Evolutionary conservation across 345 rosid genomes (phyloP).

Genomic region (Gossypium rotundifolium): DNA sequence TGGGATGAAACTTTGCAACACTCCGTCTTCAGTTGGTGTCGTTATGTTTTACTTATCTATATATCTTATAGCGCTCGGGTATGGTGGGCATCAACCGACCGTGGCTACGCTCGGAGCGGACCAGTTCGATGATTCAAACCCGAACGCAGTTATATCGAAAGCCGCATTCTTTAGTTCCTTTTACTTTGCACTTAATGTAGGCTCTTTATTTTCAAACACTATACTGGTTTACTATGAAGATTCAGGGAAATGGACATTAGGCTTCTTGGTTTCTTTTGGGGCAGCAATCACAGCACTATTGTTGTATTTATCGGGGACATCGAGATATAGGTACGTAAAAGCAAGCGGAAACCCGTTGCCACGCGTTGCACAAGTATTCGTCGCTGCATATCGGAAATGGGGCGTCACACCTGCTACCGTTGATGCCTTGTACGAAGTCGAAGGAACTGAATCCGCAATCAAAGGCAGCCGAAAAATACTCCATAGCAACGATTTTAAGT

Average conservation of each 20-base stretch:
- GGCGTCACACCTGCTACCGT: slow-evolving; percentile 27
- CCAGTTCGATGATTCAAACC: slow-evolving; percentile 50
- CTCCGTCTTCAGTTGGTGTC: slow-evolving; percentile 36
- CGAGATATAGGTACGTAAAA: slow-evolving; percentile 42
- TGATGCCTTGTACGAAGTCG: slow-evolving; percentile 46
- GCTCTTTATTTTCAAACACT: slow-evolving; percentile 73
- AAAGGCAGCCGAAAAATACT: slow-evolving; percentile 77
- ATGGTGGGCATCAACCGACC: slow-evolving; percentile 89
- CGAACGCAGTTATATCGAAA: slow-evolving; percentile 30
- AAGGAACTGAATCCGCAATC: slow-evolving; percentile 61
- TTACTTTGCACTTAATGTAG: slow-evolving; percentile 68
- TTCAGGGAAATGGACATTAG: slow-evolving; percentile 58
- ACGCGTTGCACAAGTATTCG: slow-evolving; percentile 64
- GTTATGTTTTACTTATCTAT: slow-evolving; percentile 56
- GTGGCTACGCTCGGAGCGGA: slow-evolving; percentile 87
- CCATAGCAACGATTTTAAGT: slow-evolving; percentile 49
- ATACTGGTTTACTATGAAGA: slow-evolving; percentile 68
- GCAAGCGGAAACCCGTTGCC: slow-evolving; percentile 72
- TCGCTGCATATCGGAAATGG: slow-evolving; percentile 50
- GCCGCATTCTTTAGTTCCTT: slow-evolving; percentile 65
- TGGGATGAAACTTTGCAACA: slow-evolving; percentile 32
- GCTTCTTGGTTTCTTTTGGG: slow-evolving; percentile 54
- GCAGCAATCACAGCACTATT: slow-evolving; percentile 47
- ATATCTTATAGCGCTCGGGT: slow-evolving; percentile 76
- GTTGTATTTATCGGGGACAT: slow-evolving; percentile 33